phyloP scores from a whole-genome alignment of 495 filamentous ascomycete genomes.

The Pseudoneurospora amorphoporcata region DNA sequence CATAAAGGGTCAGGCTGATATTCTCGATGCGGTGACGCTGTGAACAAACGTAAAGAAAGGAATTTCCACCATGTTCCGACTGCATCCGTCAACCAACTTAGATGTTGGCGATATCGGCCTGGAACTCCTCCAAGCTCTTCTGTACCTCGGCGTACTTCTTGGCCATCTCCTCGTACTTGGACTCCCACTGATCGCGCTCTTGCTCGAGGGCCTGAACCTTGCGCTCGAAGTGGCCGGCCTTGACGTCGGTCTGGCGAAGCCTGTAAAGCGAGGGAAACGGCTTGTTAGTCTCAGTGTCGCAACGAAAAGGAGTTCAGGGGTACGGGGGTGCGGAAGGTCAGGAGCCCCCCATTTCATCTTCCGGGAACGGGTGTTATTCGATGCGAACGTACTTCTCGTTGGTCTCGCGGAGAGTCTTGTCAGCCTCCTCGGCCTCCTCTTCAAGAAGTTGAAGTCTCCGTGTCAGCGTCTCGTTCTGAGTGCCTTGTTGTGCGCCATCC shows the following conservation, averaged over 20 bases:
- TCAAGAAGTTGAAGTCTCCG: constrained; percentile 90
- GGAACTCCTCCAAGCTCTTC: constrained; percentile 87
- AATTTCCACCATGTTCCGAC: not conserved
- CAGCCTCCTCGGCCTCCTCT: constrained; percentile 92
- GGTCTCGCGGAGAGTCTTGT: constrained; percentile 87
- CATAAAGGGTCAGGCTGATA: not conserved
- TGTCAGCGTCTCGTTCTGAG: constrained; percentile 79
- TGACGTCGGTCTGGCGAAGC: constrained; percentile 96
- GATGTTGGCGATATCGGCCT: constrained; percentile 81
- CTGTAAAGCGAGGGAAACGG: constrained; percentile 33
- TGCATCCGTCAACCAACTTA: constrained; percentile 33
- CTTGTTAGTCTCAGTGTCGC: constrained; percentile 5
- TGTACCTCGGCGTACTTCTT: constrained; percentile 76
- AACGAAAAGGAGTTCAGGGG: not conserved
- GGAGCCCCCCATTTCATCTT: not conserved
- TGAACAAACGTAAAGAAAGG: not conserved
- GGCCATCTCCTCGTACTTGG: constrained; percentile 91
- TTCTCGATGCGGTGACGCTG: not conserved
- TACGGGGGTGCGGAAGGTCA: not conserved
- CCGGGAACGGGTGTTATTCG: not conserved
- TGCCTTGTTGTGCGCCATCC: constrained; percentile 62
- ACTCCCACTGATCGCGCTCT: constrained; percentile 83
- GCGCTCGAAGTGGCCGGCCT: constrained; percentile 98
- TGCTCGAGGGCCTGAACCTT: constrained; percentile 94
- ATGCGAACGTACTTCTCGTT: constrained; percentile 80